These are phyloP conservation scores for Dryadomyces sulphureus DNA, from an alignment of 2,329 filamentous ascomycete genomes.

Conservation along the genomic window DNA sequence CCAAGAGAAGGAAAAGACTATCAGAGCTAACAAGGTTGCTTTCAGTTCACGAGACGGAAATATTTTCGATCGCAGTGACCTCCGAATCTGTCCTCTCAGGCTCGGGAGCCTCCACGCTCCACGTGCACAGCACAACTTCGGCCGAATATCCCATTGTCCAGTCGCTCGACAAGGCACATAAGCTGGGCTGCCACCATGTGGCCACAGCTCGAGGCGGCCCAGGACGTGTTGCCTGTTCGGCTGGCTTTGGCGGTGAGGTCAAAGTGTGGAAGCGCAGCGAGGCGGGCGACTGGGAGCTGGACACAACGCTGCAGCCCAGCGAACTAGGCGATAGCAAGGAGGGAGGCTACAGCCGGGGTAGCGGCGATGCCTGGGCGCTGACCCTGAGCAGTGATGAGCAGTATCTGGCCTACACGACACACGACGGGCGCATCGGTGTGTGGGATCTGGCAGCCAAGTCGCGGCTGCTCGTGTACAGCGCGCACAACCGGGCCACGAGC, in stretches of 20 bases:
- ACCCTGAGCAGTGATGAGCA: conserved; percentile 72
- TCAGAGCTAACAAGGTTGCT: neutral
- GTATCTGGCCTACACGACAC: conserved; percentile 74
- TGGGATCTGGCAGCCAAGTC: conserved; percentile 54
- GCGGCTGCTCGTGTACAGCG: conserved; percentile 46
- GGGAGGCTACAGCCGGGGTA: conserved; percentile 30
- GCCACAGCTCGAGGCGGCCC: conserved; percentile 45
- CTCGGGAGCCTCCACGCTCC: conserved; percentile 70
- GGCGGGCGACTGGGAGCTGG: conserved; percentile 38
- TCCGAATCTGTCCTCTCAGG: conserved; percentile 61
- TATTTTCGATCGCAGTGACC: conserved; percentile 72
- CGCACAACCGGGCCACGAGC: conserved; percentile 42
- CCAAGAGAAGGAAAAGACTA: conserved; percentile 8
- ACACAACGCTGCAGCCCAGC: conserved; percentile 26
- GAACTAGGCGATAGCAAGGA: conserved; percentile 13
- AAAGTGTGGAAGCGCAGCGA: conserved; percentile 61
- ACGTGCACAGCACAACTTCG: conserved; percentile 60
- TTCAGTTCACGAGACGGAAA: conserved; percentile 66
- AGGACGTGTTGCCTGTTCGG: conserved; percentile 62
- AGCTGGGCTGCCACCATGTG: conserved; percentile 83
- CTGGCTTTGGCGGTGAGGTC: conserved; percentile 78
- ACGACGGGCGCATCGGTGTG: conserved; percentile 77
- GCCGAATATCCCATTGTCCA: conserved; percentile 65
- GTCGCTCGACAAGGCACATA: conserved; percentile 65
- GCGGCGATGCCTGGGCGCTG: conserved; percentile 71